Percentiles rank a stretch among this genome's conserved stretches.
These are phyloP conservation scores for Wickerhamomyces pijperi DNA, from an alignment of 805 yeast genomes.

Conservation along the genomic window DNA sequence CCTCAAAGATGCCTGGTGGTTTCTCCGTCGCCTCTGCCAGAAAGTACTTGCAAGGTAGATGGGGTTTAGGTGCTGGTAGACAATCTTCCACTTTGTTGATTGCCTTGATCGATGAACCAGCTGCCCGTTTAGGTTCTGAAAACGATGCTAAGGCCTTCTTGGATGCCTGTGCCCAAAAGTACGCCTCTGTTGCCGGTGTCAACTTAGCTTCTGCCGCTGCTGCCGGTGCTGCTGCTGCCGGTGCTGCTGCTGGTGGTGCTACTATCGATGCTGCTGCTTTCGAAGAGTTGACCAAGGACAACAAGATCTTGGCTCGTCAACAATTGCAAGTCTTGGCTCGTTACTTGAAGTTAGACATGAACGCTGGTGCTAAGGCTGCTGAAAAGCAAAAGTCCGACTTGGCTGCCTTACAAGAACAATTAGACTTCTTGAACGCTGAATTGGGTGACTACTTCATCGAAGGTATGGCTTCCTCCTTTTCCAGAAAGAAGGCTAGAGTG, in stretches of 20 bases:
- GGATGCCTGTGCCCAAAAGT: constrained; percentile 72
- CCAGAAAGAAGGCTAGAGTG: constrained; percentile 85
- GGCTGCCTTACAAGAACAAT: constrained; percentile 71
- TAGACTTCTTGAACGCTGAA: constrained; percentile 64
- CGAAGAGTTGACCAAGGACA: constrained; percentile 47
- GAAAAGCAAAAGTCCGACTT: constrained; percentile 75
- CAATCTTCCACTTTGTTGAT: constrained; percentile 81
- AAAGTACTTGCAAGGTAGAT: constrained; percentile 82
- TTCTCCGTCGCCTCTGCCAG: constrained; percentile 86
- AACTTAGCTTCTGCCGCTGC: constrained; percentile 57
- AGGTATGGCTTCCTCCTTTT: constrained; percentile 85
- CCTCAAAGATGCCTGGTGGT: constrained; percentile 99
- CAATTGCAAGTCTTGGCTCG: constrained; percentile 85
- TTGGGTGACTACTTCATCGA: constrained; percentile 89
- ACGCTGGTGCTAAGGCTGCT: constrained; percentile 79
- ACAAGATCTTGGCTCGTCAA: constrained; percentile 37
- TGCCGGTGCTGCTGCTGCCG: constrained; percentile 36
- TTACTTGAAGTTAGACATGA: constrained; percentile 85
- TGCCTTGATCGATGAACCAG: constrained; percentile 86
- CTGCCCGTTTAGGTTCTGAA: constrained; percentile 76
- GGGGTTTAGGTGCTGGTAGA: constrained; percentile 90
- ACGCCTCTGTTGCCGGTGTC: constrained; percentile 76
- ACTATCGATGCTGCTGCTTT: constrained; percentile 93
- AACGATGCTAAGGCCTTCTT: constrained; percentile 84
- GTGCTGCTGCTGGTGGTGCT: constrained; percentile 56